Evolutionary conservation across 192 early-diverging fungal species (phyloP), one percentile per base, ranked within the genome.

Genomic region (Coemansia sp.): DNA sequence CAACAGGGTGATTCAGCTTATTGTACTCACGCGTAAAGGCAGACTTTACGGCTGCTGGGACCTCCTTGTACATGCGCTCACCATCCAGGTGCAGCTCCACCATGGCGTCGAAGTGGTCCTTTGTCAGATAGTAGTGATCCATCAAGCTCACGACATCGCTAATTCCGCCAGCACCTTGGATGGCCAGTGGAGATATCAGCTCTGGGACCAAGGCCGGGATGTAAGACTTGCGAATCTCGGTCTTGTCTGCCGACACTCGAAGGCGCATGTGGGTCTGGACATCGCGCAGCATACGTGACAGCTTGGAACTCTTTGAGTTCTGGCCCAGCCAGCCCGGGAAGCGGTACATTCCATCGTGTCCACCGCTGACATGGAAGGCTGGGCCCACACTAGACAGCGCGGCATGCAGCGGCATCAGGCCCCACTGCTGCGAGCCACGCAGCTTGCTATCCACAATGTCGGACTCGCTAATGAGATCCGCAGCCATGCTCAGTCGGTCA

Each of bases 91-190:
- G 88, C 43, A 99, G 69, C 68, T 96, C 94, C 75, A 92, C 58
- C 52, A 99, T 85, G 0, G 88, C 72, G n/a, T 98, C 95, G 77
- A 89, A 89, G 69, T 94, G 89, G 40, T 98, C 96, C 68, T 89
- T 89, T 67, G 77, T 91, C 56, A 99, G 76, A 61, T 91, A 94
- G 78, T 99, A 99, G 13, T 88, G 86, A 68, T 99, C 95, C 94
- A 99, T 95, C 6, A 85, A 72, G 9, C 89, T 65, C 30, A 98
- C 91, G n/a, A 95, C 89, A 8, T 88, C 80, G 4, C 78, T 73
- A 38, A 93, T 87, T 0, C 87, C 91, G 8, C 84, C 88, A 71
- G 78, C 56, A 34, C 75, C 71, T 50, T 78, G 61, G 40, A 61
- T 61, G 59, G 49, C 55, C 37, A 84, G 59, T 4, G 75, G 84